These are phyloP conservation scores for Solanum hybrid DNA, from an alignment of 305 asterid species.

Conservation along the genomic window DNA sequence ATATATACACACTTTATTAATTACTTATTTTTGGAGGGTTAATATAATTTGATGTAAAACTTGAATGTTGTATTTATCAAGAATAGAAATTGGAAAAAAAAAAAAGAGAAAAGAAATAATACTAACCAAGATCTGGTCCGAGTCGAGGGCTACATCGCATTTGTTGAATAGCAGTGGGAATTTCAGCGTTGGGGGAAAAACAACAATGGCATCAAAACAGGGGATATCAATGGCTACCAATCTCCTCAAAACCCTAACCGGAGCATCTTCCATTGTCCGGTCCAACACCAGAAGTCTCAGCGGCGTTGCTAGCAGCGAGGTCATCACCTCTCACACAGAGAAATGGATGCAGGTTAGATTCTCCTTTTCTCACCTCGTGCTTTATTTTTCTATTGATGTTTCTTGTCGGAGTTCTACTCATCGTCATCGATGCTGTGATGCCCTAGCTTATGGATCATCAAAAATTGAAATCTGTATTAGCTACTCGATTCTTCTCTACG, in stretches of 20 bases:
- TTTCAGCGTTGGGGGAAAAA: neutral
- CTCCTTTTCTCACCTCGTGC: neutral
- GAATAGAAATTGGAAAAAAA: neutral
- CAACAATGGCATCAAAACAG: slow-evolving; percentile 44
- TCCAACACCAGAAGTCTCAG: slow-evolving; percentile 39
- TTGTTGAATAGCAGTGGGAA: neutral
- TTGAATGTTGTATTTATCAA: neutral
- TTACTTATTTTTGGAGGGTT: neutral
- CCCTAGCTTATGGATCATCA: neutral
- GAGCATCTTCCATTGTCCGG: slow-evolving; percentile 14
- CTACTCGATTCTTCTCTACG: neutral
- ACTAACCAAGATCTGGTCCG: neutral
- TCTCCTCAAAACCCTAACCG: slow-evolving; percentile 47
- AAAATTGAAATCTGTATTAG: neutral
- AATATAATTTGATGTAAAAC: neutral
- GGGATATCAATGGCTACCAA: slow-evolving; percentile 35
- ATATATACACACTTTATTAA: too few species aligned
- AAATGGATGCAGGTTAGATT: slow-evolving; percentile 89
- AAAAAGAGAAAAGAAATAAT: neutral
- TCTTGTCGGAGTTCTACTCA: neutral
- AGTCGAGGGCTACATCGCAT: neutral
- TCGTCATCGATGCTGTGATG: neutral
- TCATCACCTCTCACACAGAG: slow-evolving; percentile 62
- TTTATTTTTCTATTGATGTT: neutral
- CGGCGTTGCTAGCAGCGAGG: slow-evolving; percentile 45